Base-by-base conservation (phyloP, 305 asterid genomes). In the Fraxinus angustifolia region DNA sequence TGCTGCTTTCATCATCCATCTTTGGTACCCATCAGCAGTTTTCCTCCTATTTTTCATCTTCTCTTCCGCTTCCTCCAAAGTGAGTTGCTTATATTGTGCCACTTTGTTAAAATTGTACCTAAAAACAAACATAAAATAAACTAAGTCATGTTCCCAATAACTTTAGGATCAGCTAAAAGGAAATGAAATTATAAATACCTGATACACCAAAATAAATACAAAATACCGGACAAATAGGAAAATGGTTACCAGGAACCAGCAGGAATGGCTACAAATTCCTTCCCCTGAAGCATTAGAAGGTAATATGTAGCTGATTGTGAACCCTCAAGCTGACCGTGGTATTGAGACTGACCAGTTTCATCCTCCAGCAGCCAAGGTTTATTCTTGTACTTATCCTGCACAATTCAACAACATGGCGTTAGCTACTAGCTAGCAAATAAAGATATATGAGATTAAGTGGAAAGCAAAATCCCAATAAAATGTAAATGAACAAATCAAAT, bases 1-100 rank as follows among this genome's bases (percentile, higher is more conserved):
- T 83, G 98, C 98, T 30, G 93, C 97, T 89, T 96, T 96, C 98
- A 96, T 94, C 98, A 93, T 96, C 99, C 99, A 96, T 87, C 99
- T 89, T 82, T 96, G 84, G 84, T 96, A 96, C 79, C 99, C 99
- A 88, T 96, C 99, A 72, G 98, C 98, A 76, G 97, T 96, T 90
- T 90, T 96, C 88, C 99, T 90, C 88, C 98, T 88, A 83, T 94
- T 94, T 83, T 87, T 93, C 98, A 96, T 96, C 89, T 94, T 96
- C 87, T 96, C 99, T 84, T 96, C 99, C 31, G 99, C 99, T 88
- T 96, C 99, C 87, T 96, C 99, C 88, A 94, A 84, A 26, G 99
- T 94, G 78, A 96, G 98, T 87, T 94, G 98, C 87, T 96, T 96
- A 84, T 96, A 96, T 83, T 96, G 99, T 1, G 99, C 99, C 78